Conservation (phyloP, 2,329 filamentous ascomycete species). For the Fusarium nodosum region DNA sequence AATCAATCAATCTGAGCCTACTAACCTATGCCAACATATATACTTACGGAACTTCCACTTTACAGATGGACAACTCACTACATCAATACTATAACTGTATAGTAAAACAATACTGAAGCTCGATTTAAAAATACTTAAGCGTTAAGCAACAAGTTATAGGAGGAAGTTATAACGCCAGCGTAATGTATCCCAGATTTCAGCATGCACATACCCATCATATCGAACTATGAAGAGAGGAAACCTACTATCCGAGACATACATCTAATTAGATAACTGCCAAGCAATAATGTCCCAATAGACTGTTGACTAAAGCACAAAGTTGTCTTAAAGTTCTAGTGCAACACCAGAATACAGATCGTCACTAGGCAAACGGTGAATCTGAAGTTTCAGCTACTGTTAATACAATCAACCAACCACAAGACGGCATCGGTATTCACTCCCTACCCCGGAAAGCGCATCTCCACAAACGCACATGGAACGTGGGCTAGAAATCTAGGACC, state of each 20-base stretch:
- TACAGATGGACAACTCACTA: neutral
- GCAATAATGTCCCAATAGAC: neutral
- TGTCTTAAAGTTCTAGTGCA: neutral
- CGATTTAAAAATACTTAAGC: neutral
- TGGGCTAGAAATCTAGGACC: conserved; percentile 1
- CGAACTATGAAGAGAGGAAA: neutral
- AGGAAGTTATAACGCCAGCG: neutral
- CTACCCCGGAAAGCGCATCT: conserved; percentile 29
- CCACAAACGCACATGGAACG: conserved; percentile 22
- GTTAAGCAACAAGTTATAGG: neutral
- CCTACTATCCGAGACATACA: neutral
- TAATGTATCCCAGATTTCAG: neutral
- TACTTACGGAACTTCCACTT: neutral
- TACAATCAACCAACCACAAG: conserved; percentile 4
- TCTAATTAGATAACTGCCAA: neutral
- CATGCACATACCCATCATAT: neutral
- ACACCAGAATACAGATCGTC: conserved; percentile 4
- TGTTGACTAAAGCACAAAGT: neutral
- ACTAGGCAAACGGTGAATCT: neutral
- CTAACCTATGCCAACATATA: no score
- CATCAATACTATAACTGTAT: neutral
- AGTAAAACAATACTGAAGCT: neutral
- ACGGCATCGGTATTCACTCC: neutral
- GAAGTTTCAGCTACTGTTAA: conserved; percentile 11
- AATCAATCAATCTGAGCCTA: neutral